Base-by-base conservation (phyloP, 768 basidiomycete species). In the Gyrodon lividus region DNA sequence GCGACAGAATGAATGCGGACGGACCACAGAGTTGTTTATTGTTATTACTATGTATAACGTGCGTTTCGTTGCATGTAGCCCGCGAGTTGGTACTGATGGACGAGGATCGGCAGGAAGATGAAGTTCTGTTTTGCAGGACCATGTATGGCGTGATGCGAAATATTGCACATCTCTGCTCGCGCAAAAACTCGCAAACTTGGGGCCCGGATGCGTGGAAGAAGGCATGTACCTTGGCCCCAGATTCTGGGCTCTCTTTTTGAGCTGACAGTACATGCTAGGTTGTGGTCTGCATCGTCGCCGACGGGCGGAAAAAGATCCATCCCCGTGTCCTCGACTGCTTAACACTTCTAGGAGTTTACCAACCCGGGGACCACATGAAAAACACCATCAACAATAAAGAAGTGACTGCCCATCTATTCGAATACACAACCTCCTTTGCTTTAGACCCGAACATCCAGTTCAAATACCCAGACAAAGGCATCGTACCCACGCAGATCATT, bases 41-140 rank as follows among this genome's bases (percentile, higher is more conserved):
- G 90, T 92, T 51, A 89, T 98, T 61, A 98, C 94, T 20, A 93
- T 97, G 92, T 97, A 87, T 66, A 97, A 97, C 67, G 95, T 96
- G 68, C 65, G 86, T 67, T 19, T 22, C 22, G 50, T 60, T 57
- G 20, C 44, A 28, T n/a, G 13, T 23, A 6, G 6, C 26, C 50
- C 46, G 28, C 43, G 41, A 41, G 33, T 24, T 46, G 50, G 13
- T 57, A 52, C 61, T 64, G 31, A 64, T 42, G 14, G 19, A 4
- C 14, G 16, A 16, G 19, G 22, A 10, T 39, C 37, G 43, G 33
- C 58, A 92, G 89, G 89, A 92, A 72, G 85, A 92, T 61, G 95
- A 98, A 60, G 74, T 92, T 8, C 73, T 97, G 9, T 95, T 98
- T 70, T 91, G 90, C 67, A 75, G 96, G 51, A 98, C 96, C 7